Percentiles rank a stretch among this genome's conserved stretches.
Evolutionary conservation across 495 filamentous ascomycete genomes (phyloP).

Genomic region (Talaromyces thailandensis): DNA sequence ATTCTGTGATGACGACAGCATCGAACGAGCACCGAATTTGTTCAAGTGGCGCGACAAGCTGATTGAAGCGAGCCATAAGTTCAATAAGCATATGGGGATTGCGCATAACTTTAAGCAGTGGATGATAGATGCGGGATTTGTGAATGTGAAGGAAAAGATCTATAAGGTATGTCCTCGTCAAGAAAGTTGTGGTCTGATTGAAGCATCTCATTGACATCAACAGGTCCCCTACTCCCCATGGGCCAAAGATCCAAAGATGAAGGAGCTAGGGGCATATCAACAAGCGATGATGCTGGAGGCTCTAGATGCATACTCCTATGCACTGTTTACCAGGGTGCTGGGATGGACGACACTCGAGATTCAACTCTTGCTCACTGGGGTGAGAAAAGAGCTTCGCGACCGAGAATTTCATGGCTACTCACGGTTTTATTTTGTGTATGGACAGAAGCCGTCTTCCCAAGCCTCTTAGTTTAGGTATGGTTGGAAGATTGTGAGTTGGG

Average conservation of each 20-base stretch:
- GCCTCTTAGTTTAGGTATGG: not conserved
- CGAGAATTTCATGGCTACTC: conserved; percentile 28
- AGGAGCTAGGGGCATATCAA: conserved; percentile 19
- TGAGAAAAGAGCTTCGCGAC: conserved; percentile 36
- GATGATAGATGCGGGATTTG: conserved; percentile 25
- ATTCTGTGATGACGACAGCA: conserved; percentile 24
- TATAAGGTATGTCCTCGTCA: conserved; percentile 13
- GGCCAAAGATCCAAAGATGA: conserved; percentile 22
- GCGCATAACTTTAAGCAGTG: conserved; percentile 19
- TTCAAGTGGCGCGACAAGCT: conserved; percentile 17
- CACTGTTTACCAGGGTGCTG: conserved; percentile 32
- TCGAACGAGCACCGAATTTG: conserved; percentile 18
- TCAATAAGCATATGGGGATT: conserved; percentile 21
- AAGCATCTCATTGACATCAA: not conserved
- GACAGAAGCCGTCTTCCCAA: conserved; percentile 2
- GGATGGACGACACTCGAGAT: conserved; percentile 37
- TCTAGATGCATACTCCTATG: conserved; percentile 16
- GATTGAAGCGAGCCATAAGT: conserved; percentile 9
- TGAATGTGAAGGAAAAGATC: conserved; percentile 19
- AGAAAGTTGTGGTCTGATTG: not conserved
- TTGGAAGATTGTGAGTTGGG: not conserved
- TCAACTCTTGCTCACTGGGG: conserved; percentile 33
- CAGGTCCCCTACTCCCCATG: conserved; percentile 19
- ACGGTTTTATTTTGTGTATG: conserved; percentile 6
- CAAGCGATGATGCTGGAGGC: conserved; percentile 17